These are phyloP conservation scores for Glutinoglossum americanum DNA, from an alignment of 495 filamentous ascomycete genomes.

Conservation along the genomic window DNA sequence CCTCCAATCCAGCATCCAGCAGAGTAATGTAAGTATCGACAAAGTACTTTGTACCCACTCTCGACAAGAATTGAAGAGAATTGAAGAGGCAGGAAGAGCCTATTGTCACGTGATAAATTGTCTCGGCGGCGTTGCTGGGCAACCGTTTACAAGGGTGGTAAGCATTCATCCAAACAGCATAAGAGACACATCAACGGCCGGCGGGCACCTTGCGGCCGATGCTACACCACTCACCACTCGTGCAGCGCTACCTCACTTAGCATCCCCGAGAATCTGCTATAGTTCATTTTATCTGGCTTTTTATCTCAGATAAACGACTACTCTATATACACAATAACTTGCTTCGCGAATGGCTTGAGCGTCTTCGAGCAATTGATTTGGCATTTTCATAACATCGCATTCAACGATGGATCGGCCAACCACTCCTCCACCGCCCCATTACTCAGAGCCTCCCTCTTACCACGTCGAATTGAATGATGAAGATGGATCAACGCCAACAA, in stretches of 20 bases:
- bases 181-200: background rate
- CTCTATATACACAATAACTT: background rate
- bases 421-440: slow-evolving; percentile 1
- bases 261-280: background rate
- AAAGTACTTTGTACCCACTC: no score
- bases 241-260: no score
- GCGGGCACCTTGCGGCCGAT: background rate
- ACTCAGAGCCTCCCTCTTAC: background rate
- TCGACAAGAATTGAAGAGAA: background rate
- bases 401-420: slow-evolving; percentile 1
- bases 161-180: background rate
- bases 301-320: background rate
- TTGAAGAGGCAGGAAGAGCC: background rate
- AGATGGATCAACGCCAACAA: slow-evolving; percentile 11
- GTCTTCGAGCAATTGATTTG: background rate
- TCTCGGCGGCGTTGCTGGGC: background rate
- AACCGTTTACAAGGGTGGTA: background rate
- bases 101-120: background rate
- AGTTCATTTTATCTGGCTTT: background rate
- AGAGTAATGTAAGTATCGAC: no score
- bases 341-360: background rate
- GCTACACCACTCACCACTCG: background rate
- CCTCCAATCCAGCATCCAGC: no score
- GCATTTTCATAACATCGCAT: background rate
- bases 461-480: slow-evolving; percentile 5